Conservation (phyloP, 257 asterid genomes). For the Fraxinus americana region DNA sequence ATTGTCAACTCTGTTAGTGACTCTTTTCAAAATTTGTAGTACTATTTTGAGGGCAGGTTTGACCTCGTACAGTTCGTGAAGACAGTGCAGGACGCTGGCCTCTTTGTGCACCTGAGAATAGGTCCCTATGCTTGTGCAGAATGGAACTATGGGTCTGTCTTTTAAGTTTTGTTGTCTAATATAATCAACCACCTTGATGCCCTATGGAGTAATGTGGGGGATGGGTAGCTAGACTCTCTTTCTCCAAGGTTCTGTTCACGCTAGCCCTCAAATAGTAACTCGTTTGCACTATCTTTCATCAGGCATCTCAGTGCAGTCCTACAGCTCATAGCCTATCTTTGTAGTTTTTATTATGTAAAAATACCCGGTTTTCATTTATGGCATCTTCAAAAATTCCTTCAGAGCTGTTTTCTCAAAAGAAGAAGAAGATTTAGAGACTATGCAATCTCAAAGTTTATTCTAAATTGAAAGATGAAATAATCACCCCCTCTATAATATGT, state of each 20-base stretch:
- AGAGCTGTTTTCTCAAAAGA: neutral
- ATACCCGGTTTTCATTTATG: neutral
- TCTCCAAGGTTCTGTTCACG: neutral
- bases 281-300: neutral
- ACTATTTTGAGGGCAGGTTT: constrained; percentile 71
- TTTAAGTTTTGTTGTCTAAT: constrained; percentile 10
- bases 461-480: constrained; percentile 4
- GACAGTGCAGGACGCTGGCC: constrained; percentile 70
- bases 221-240: neutral
- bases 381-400: neutral
- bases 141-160: constrained; percentile 81
- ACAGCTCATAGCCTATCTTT: neutral
- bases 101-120: constrained; percentile 68
- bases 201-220: neutral
- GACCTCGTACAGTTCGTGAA: constrained; percentile 74
- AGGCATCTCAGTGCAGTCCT: neutral
- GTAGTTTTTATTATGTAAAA: neutral
- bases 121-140: constrained; percentile 94
- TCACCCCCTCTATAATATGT: neutral
- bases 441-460: constrained; percentile 7
- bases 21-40: constrained; percentile 41
- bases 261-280: neutral
- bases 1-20: constrained; percentile 12
- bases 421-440: neutral
- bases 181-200: constrained; percentile 1